phyloP scores from a whole-genome alignment of 179 eudicot species.

The Pouteria campechiana region DNA sequence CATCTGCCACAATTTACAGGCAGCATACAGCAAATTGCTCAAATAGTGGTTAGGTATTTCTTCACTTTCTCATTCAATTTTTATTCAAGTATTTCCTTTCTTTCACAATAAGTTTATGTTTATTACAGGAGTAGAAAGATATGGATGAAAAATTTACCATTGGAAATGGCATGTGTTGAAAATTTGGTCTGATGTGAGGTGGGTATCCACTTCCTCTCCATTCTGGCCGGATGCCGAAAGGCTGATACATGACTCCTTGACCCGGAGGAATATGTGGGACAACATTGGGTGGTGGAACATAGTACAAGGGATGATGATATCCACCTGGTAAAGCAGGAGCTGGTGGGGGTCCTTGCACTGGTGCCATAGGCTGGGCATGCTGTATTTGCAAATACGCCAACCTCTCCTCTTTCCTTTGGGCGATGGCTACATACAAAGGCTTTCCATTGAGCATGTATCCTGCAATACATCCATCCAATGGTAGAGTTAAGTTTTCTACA shows the following conservation, averaged over 20 bases:
- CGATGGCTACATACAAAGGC: constrained; percentile 69
- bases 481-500: no score
- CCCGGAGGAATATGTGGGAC: constrained; percentile 29
- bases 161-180: constrained; percentile 26
- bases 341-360: constrained; percentile 31
- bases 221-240: constrained; percentile 41
- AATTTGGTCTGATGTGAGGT: constrained; percentile 25
- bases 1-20: no score
- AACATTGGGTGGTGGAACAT: constrained; percentile 31
- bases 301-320: constrained; percentile 50
- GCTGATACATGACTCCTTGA: constrained; percentile 51
- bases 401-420: constrained; percentile 70
- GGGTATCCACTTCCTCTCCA: constrained; percentile 44
- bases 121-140: no score
- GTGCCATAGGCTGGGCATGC: constrained; percentile 38
- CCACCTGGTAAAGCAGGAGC: constrained; percentile 34
- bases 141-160: no score
- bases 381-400: constrained; percentile 48
- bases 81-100: no score
- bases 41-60: no score
- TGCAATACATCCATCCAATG: constrained; percentile 10
- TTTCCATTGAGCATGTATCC: constrained; percentile 51
- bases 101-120: no score
- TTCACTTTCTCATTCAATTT: no score
- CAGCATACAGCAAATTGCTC: no score